Conservation (phyloP, 2,329 filamentous ascomycete species). For the Pseudocercospora fuligena region DNA sequence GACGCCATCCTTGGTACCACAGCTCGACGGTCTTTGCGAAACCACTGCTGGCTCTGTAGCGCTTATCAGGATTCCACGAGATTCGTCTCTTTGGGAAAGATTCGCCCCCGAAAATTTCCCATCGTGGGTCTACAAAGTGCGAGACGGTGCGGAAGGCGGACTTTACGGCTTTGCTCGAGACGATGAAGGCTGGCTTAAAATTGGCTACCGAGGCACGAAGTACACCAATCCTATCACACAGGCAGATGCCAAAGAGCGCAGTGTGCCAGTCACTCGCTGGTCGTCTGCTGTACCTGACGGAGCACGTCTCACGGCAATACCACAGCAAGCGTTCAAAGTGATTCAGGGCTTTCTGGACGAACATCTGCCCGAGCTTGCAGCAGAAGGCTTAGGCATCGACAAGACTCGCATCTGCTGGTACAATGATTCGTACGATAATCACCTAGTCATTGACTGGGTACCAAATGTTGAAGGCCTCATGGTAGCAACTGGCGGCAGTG, state of each 20-base stretch:
- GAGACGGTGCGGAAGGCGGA: slow-evolving; percentile 41
- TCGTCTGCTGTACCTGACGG: not conserved
- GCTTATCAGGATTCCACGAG: slow-evolving; percentile 49
- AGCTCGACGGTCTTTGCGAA: slow-evolving; percentile 44
- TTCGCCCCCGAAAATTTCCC: slow-evolving; percentile 53
- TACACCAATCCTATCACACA: slow-evolving; percentile 47
- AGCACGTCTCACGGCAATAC: not conserved
- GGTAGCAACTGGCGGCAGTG: no score
- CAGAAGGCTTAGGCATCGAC: not conserved
- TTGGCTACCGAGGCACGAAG: slow-evolving; percentile 59
- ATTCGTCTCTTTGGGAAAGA: slow-evolving; percentile 44
- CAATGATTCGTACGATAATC: not conserved
- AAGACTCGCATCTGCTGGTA: not conserved
- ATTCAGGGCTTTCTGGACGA: slow-evolving; percentile 2
- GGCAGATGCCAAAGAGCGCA: slow-evolving; percentile 31
- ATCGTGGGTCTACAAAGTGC: slow-evolving; percentile 42
- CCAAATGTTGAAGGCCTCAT: no score
- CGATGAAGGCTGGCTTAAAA: slow-evolving; percentile 53
- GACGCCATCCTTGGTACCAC: slow-evolving; percentile 43
- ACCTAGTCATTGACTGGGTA: no score
- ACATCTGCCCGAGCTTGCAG: not conserved
- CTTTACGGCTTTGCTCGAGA: slow-evolving; percentile 57
- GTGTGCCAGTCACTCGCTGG: slow-evolving; percentile 6
- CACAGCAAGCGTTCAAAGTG: not conserved
- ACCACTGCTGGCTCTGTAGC: slow-evolving; percentile 54